Conservation (phyloP, 371 early-diverging fungal species). For the Haplosporangium sp. region DNA sequence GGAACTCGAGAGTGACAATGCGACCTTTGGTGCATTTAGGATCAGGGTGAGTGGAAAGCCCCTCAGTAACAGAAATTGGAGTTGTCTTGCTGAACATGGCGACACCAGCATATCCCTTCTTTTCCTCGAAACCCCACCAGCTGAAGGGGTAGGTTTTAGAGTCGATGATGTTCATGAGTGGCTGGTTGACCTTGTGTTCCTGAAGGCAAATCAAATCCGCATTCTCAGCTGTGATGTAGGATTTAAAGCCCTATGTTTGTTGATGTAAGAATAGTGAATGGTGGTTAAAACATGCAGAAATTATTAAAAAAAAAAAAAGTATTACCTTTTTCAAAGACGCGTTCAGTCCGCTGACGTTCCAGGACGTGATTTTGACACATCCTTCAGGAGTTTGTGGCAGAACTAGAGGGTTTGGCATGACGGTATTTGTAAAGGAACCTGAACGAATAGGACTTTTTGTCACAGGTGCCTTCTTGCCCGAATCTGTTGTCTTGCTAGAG, state of each 20-base stretch:
- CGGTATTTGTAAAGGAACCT: conserved; percentile 68
- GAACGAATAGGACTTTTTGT: conserved; percentile 32
- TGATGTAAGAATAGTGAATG: background rate
- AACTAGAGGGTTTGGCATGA: conserved; percentile 68
- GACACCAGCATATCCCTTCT: conserved; percentile 90
- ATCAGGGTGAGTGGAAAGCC: conserved; percentile 66
- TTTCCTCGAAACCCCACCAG: conserved; percentile 75
- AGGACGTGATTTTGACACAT: conserved; percentile 80
- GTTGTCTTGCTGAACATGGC: conserved; percentile 84
- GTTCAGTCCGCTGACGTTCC: conserved; percentile 83
- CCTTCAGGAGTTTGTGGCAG: conserved; percentile 63
- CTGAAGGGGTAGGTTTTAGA: conserved; percentile 76
- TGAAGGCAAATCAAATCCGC: conserved; percentile 89
- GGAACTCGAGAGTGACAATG: conserved; percentile 79
- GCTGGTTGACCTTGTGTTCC: conserved; percentile 80
- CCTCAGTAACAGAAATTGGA: conserved; percentile 75
- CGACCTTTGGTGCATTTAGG: conserved; percentile 74
- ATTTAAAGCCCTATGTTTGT: conserved; percentile 68
- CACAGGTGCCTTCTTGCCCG: conserved; percentile 20
- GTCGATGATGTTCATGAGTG: conserved; percentile 56
- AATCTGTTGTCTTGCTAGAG: conserved; percentile 4
- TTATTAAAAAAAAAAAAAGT: too few relatives aligned
- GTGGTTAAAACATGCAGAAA: too few relatives aligned
- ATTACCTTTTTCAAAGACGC: conserved; percentile 81
- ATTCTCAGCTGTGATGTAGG: conserved; percentile 83